These are phyloP conservation scores for Globisporangium barbulae DNA, from an alignment of 352 stramenopile genomes.

Conservation along the genomic window DNA sequence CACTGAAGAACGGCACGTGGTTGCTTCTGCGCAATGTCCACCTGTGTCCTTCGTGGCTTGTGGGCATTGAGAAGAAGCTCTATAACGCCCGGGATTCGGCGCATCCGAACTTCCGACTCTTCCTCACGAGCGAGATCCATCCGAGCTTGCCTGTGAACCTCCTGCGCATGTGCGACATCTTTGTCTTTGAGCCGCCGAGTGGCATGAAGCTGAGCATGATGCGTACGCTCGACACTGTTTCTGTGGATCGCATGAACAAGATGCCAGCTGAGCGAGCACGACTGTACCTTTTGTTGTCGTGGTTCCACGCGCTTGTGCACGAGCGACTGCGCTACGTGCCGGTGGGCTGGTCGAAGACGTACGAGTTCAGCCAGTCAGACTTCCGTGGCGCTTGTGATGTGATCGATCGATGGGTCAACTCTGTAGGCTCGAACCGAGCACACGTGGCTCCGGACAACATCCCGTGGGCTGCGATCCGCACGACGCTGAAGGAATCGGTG, in stretches of 20 bases:
- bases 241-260: conserved; percentile 89
- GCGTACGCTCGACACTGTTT: conserved; percentile 93
- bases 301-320: conserved; percentile 98
- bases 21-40: conserved; percentile 99
- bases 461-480: conserved; percentile 97
- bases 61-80: conserved; percentile 97
- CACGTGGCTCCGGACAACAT: conserved; percentile 96
- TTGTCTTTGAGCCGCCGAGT: conserved; percentile 97
- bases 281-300: conserved; percentile 97
- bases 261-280: conserved; percentile 85
- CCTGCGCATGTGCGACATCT: conserved; percentile 95
- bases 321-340: conserved; percentile 98
- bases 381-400: conserved; percentile 96
- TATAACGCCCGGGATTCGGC: conserved; percentile 78
- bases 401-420: conserved; percentile 96
- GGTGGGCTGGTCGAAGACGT: conserved; percentile 97
- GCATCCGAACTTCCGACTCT: conserved; percentile 85
- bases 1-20: conserved; percentile 96
- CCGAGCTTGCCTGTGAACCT: conserved; percentile 95
- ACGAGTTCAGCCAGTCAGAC: conserved; percentile 99
- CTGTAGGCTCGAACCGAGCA: conserved; percentile 69
- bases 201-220: conserved; percentile 97
- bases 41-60: conserved; percentile 97
- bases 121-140: conserved; percentile 98
- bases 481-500: conserved; percentile 95